Base-by-base conservation (phyloP, 768 basidiomycete genomes). In the Podaxis pistillaris region DNA sequence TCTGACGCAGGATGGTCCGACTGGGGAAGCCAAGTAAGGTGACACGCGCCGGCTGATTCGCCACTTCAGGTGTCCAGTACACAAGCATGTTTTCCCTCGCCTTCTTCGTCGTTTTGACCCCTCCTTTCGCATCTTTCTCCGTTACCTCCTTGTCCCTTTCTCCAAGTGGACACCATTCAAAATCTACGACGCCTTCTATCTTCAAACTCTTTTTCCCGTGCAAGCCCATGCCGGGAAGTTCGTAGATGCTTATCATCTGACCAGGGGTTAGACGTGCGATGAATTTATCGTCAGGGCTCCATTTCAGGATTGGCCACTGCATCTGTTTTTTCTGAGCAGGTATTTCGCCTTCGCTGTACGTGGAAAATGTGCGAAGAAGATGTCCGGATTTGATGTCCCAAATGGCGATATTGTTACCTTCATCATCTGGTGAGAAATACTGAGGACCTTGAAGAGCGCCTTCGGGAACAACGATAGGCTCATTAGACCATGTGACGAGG, bases 11-110 rank as follows among this genome's bases (percentile, higher is more conserved):
- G 66, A 92, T 86, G 51, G 81, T 80, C 55, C 96, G 87, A 70
- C 85, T 87, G 1, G 97, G 97, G 77, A 98, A 91, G 68, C 83
- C 85, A 72, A 98, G 82, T 58, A 99, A 79, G n/a, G 94, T 92
- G 62, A 98, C 97, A 65, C 96, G 88, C 12, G 97, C 97, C 58
- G 97, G 97, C 75, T 98, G 94, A 76, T 98, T 98, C 51, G 81
- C 83, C 11, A 96, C 92, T 78, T 99, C 97, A 17, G 97, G 97
- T 0, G 92, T 96, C 97, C 97, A 99, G 74, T 94, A 98, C 8
- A 87, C 96, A 50, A 99, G 78, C 88, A 95, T 92, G 74, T 96
- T 97, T 77, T 98, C 95, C 70, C 86, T 82, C 17, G 75, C 73
- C 72, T 91, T 93, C 74, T 88, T 91, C 37, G 71, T 68, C 2